phyloP scores from a whole-genome alignment of 371 early-diverging fungal genomes.

The Capillidium heterosporum region DNA sequence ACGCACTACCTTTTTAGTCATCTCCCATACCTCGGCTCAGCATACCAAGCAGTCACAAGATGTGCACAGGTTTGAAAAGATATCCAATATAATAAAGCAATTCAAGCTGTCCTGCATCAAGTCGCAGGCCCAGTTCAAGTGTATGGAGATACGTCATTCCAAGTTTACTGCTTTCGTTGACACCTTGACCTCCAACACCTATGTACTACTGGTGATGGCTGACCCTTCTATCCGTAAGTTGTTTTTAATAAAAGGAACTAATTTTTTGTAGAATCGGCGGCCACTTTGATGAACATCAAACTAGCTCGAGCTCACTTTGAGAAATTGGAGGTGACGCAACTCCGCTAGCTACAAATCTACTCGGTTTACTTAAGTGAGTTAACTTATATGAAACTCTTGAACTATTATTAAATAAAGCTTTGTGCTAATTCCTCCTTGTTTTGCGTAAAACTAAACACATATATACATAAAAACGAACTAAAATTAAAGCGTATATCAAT shows the following conservation, averaged over 20 bases:
- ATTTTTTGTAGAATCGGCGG: conserved; percentile 47
- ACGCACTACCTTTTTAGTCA: conserved; percentile 81
- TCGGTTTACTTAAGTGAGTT: background rate
- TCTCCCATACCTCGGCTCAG: conserved; percentile 43
- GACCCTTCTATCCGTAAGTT: conserved; percentile 78
- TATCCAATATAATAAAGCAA: conserved; percentile 86
- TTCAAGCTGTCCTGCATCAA: conserved; percentile 73
- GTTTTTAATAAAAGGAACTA: background rate
- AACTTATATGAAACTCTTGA: background rate
- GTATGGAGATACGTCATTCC: conserved; percentile 71
- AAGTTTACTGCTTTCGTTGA: conserved; percentile 77
- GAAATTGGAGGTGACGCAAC: conserved; percentile 42
- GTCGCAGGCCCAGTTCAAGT: conserved; percentile 69
- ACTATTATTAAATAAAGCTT: background rate
- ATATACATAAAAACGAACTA: background rate
- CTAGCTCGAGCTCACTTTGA: conserved; percentile 76
- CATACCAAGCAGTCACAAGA: conserved; percentile 27
- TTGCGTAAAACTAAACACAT: background rate
- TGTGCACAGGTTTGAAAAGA: conserved; percentile 73
- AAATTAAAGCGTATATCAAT: background rate
- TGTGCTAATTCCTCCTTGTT: background rate
- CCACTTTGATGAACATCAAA: conserved; percentile 62
- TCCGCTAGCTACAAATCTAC: conserved; percentile 6
- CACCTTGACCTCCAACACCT: conserved; percentile 83
- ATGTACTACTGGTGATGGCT: conserved; percentile 78